Conservation (phyloP, 148 eudicot genomes). For the Cornus controversa region DNA sequence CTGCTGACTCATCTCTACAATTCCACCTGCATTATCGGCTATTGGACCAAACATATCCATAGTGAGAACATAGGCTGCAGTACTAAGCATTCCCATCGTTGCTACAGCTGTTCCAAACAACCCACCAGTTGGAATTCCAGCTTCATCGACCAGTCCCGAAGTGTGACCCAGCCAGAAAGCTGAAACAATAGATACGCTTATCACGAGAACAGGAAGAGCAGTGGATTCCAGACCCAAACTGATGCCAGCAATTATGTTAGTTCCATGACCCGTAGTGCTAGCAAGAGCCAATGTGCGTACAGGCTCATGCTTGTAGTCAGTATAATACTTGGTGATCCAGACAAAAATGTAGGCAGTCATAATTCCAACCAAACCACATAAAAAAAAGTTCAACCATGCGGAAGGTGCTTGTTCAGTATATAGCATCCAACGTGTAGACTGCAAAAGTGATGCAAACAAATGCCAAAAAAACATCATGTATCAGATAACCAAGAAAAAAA, state of each 20-base stretch:
- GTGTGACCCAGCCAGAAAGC: slow-evolving; percentile 95
- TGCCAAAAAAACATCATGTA: slow-evolving; percentile 9
- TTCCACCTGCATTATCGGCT: slow-evolving; percentile 99
- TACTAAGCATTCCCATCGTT: slow-evolving; percentile 99
- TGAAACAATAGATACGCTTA: slow-evolving; percentile 78
- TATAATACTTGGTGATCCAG: slow-evolving; percentile 90
- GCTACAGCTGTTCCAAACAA: slow-evolving; percentile 99
- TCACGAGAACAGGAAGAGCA: slow-evolving; percentile 94
- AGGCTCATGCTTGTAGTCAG: slow-evolving; percentile 96
- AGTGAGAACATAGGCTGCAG: slow-evolving; percentile 98
- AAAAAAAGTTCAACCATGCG: slow-evolving; percentile 90
- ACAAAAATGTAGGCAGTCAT: slow-evolving; percentile 87
- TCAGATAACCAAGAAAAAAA: background rate
- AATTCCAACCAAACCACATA: slow-evolving; percentile 97
- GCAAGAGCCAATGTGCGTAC: slow-evolving; percentile 90
- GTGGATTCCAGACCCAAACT: slow-evolving; percentile 98
- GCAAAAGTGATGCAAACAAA: slow-evolving; percentile 19
- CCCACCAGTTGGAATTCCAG: slow-evolving; percentile 93
- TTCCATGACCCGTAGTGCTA: slow-evolving; percentile 95
- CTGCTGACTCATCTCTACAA: slow-evolving; percentile 99
- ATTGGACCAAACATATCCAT: slow-evolving; percentile 99
- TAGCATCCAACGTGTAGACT: slow-evolving; percentile 98
- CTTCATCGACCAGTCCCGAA: slow-evolving; percentile 89
- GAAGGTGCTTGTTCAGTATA: slow-evolving; percentile 99
- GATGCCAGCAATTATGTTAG: slow-evolving; percentile 96